These are phyloP conservation scores for Spizellomyces punctatus DNA, from an alignment of 192 early-diverging fungal genomes.

Conservation along the genomic window DNA sequence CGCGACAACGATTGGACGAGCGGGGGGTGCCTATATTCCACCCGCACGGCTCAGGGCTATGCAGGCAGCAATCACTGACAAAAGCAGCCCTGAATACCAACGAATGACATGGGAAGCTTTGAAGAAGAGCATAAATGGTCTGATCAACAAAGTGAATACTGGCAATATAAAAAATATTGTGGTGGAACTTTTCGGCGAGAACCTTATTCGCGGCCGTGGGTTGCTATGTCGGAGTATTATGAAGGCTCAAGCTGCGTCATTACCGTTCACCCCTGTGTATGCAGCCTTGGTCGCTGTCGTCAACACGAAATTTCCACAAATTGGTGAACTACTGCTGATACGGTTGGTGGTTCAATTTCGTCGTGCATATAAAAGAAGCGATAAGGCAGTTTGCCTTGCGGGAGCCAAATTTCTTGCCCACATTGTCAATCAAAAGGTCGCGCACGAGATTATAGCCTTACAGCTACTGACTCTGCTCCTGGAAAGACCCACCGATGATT, in stretches of 20 bases:
- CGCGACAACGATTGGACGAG: slow-evolving; percentile 34
- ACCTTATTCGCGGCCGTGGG: slow-evolving; percentile 91
- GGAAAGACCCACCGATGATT: slow-evolving; percentile 88
- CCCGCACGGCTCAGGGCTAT: slow-evolving; percentile 77
- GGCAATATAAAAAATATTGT: slow-evolving; percentile 90
- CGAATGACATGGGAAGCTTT: slow-evolving; percentile 92
- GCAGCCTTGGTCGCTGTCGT: slow-evolving; percentile 84
- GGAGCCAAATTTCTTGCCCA: slow-evolving; percentile 87
- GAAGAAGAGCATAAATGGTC: slow-evolving; percentile 93
- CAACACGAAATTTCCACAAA: slow-evolving; percentile 90
- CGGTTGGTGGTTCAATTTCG: slow-evolving; percentile 88
- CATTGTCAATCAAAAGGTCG: slow-evolving; percentile 87
- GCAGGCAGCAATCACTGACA: slow-evolving; percentile 69
- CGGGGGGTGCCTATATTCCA: slow-evolving; percentile 83
- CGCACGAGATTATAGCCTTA: slow-evolving; percentile 85
- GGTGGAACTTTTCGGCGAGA: slow-evolving; percentile 86
- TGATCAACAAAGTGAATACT: slow-evolving; percentile 93
- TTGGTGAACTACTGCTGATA: slow-evolving; percentile 85
- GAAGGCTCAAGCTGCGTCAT: slow-evolving; percentile 83
- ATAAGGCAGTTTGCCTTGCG: slow-evolving; percentile 88
- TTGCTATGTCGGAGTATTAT: slow-evolving; percentile 81
- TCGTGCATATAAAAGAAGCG: slow-evolving; percentile 86
- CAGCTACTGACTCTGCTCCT: slow-evolving; percentile 82
- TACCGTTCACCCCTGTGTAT: slow-evolving; percentile 90
- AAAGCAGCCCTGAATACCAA: slow-evolving; percentile 71